Conservation (phyloP, 177 flowering plant genomes). For the Telopea speciosissima region DNA sequence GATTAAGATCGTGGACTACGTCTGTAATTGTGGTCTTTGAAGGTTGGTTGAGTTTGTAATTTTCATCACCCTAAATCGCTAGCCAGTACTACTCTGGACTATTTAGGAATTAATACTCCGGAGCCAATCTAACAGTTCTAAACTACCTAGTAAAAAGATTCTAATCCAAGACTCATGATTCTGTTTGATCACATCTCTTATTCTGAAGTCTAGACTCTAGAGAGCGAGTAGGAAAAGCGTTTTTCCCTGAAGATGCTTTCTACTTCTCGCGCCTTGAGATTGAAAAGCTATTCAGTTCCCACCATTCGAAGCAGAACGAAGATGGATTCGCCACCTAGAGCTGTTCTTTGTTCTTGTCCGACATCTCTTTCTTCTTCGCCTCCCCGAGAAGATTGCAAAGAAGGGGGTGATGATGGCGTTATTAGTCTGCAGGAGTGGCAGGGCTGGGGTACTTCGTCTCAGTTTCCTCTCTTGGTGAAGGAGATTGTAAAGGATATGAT, state of each 20-base stretch:
- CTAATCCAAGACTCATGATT: not conserved
- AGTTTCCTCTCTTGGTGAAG: slow-evolving; percentile 52
- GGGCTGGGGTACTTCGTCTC: slow-evolving; percentile 78
- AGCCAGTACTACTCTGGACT: no score
- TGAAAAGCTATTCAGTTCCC: slow-evolving; percentile 17
- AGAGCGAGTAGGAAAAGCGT: not conserved
- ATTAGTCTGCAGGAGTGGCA: slow-evolving; percentile 74
- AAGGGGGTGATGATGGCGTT: slow-evolving; percentile 14
- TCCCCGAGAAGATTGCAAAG: slow-evolving; percentile 19
- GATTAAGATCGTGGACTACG: no score
- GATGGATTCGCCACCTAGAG: slow-evolving; percentile 17
- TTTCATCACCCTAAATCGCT: no score
- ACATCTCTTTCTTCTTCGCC: slow-evolving; percentile 28
- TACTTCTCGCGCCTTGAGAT: slow-evolving; percentile 18
- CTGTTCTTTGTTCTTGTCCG: slow-evolving; percentile 1
- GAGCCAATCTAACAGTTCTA: no score
- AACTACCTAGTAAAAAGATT: not conserved
- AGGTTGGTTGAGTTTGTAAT: no score
- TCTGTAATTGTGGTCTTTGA: no score
- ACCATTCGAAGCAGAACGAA: slow-evolving; percentile 18
- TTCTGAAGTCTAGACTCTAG: not conserved
- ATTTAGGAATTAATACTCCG: no score
- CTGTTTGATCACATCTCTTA: not conserved
- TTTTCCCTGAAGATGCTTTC: slow-evolving; percentile 11
- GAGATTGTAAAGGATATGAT: slow-evolving; percentile 56